Percentiles rank a stretch among this genome's conserved stretches.
These are phyloP conservation scores for Microdochium trichocladiopsis DNA, from an alignment of 2,329 filamentous ascomycete genomes.

Conservation along the genomic window DNA sequence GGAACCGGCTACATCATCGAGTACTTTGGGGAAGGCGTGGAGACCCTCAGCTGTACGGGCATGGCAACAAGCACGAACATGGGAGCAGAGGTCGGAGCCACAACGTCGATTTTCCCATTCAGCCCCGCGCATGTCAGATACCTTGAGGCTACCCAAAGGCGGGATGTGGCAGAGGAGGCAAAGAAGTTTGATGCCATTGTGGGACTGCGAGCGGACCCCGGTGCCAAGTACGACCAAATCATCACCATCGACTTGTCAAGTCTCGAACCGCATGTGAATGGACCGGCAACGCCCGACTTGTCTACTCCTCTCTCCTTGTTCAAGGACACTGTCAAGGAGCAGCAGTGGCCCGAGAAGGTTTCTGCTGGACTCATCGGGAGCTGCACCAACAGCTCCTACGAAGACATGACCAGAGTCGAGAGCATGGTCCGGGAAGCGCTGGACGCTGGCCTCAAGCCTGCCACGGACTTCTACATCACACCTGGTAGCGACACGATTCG, in stretches of 20 bases:
- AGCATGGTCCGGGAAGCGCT: conserved; percentile 87
- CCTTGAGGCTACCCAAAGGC: conserved; percentile 74
- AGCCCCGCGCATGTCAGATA: conserved; percentile 79
- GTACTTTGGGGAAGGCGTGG: conserved; percentile 84
- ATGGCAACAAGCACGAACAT: conserved; percentile 92
- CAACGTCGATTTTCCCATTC: conserved; percentile 92
- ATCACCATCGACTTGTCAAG: conserved; percentile 85
- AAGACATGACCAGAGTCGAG: conserved; percentile 96
- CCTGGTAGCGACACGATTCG: conserved; percentile 96
- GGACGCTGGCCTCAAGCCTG: conserved; percentile 82
- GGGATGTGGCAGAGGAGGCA: conserved; percentile 60
- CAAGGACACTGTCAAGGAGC: conserved; percentile 72
- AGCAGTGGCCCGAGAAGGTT: conserved; percentile 85
- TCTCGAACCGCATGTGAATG: conserved; percentile 94
- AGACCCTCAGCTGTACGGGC: conserved; percentile 83
- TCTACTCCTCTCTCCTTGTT: conserved; percentile 90
- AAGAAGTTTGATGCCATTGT: conserved; percentile 42
- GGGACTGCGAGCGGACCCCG: conserved; percentile 70
- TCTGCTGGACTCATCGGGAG: conserved; percentile 93
- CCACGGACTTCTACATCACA: conserved; percentile 89
- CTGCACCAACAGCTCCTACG: conserved; percentile 98
- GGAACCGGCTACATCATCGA: conserved; percentile 94
- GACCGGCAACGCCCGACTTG: conserved; percentile 91
- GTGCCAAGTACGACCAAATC: conserved; percentile 81
- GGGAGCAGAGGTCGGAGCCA: conserved; percentile 89